A percentile compares a stretch with the other conserved stretches of the same genome.
Evolutionary conservation across 495 filamentous ascomycete genomes (phyloP).

Genomic region (Podospora pseudoanserina): DNA sequence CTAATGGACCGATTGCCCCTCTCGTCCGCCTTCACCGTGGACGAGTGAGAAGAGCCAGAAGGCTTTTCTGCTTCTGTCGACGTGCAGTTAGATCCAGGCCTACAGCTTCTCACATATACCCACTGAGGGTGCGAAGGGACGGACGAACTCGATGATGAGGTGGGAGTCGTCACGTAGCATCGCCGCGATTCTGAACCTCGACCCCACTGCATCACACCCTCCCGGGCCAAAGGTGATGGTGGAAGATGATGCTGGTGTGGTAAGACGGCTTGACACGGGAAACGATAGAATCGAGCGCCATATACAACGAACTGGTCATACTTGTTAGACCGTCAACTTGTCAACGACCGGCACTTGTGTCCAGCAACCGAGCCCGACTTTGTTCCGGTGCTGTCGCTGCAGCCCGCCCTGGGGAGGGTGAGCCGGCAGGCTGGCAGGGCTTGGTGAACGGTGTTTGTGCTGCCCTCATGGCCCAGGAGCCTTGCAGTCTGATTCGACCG

Average conservation of each 20-base stretch:
- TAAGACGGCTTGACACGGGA: constrained; percentile 6
- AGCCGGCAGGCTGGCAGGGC: no score
- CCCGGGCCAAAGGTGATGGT: background rate
- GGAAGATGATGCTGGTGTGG: background rate
- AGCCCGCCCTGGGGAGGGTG: background rate
- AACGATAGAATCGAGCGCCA: background rate
- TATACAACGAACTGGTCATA: background rate
- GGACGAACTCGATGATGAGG: background rate
- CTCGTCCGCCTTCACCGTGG: background rate
- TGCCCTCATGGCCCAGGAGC: background rate
- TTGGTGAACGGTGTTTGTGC: background rate
- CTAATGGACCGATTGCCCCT: background rate
- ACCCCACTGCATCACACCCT: constrained; percentile 18
- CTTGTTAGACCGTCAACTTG: background rate
- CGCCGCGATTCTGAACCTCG: background rate
- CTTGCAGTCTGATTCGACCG: background rate
- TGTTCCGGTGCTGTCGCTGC: background rate
- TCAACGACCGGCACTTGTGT: background rate
- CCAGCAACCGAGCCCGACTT: background rate
- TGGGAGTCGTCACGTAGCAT: constrained; percentile 5
- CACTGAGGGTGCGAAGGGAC: background rate
- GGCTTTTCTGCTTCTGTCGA: background rate
- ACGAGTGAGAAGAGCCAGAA: background rate
- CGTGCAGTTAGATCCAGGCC: background rate
- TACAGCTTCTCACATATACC: background rate